Evolutionary conservation across 2,329 filamentous ascomycete species (phyloP).

Genomic region (Stachybotrys elegans): DNA sequence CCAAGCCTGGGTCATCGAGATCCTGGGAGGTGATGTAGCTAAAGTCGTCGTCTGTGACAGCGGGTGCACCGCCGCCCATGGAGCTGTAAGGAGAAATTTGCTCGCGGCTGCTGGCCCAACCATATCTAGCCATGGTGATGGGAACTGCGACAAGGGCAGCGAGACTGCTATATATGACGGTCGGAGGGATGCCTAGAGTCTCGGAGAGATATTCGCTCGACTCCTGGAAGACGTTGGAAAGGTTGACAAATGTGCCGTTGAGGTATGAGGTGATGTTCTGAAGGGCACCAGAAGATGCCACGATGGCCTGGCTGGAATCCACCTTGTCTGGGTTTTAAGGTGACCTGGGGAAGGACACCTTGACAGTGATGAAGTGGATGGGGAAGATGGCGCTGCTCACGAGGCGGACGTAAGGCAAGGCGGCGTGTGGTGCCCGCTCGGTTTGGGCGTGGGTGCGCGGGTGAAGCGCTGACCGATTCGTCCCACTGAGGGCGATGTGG

Average conservation of each 20-base stretch:
- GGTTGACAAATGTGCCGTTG: conserved; percentile 43
- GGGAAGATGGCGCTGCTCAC: background rate
- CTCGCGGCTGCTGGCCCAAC: conserved; percentile 41
- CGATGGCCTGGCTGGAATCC: conserved; percentile 53
- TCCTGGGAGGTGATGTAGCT: conserved; percentile 80
- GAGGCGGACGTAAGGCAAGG: background rate
- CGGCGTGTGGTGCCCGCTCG: background rate
- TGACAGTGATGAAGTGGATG: too few relatives aligned
- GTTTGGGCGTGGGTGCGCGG: background rate
- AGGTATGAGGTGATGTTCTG: conserved; percentile 56
- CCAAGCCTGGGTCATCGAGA: conserved; percentile 41
- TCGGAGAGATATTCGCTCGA: conserved; percentile 48
- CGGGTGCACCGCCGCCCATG: conserved; percentile 43
- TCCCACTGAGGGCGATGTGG: too few relatives aligned
- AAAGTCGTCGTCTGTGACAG: conserved; percentile 72
- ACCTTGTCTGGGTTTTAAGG: conserved; percentile 46
- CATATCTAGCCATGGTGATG: conserved; percentile 51
- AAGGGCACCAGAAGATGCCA: conserved; percentile 60
- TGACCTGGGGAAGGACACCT: conserved; percentile 31
- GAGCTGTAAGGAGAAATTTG: conserved; percentile 49
- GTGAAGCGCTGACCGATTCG: background rate
- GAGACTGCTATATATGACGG: conserved; percentile 45
- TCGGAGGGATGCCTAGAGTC: conserved; percentile 44
- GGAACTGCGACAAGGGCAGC: conserved; percentile 44
- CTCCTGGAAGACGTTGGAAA: conserved; percentile 42